These are phyloP conservation scores for Aureobasidium melanogenum DNA, from an alignment of 2,329 filamentous ascomycete genomes.

Conservation along the genomic window DNA sequence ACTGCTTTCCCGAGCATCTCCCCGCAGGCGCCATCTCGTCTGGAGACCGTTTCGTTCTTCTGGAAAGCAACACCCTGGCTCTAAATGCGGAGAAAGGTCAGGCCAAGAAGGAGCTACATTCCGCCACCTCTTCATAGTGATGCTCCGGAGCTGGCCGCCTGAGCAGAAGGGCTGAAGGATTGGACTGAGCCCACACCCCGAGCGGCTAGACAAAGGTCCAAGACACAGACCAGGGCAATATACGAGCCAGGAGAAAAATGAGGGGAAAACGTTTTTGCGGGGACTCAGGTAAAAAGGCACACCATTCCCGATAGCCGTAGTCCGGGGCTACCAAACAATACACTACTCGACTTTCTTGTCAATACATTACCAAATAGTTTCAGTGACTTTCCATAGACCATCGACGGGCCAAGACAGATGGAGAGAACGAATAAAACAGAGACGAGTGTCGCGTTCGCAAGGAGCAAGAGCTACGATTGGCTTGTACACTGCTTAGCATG, in stretches of 20 bases:
- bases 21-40: constrained; percentile 2
- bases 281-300: neutral
- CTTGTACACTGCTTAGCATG: neutral
- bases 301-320: neutral
- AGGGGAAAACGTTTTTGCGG: neutral
- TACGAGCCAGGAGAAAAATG: neutral
- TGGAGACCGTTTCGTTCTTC: neutral
- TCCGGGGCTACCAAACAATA: constrained; percentile 7
- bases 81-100: neutral
- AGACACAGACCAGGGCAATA: neutral
- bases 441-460: neutral
- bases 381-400: neutral
- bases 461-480: neutral
- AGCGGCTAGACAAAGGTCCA: constrained; percentile 4
- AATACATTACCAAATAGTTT: constrained; percentile 10
- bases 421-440: neutral
- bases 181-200: neutral
- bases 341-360: neutral
- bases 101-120: neutral
- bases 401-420: neutral
- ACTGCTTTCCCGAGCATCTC: neutral
- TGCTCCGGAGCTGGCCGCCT: neutral
- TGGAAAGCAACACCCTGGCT: neutral
- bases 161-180: neutral
- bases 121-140: neutral